phyloP scores from a whole-genome alignment of 1,284 basidiomycete genomes.

The Ustilago vetiveriae region DNA sequence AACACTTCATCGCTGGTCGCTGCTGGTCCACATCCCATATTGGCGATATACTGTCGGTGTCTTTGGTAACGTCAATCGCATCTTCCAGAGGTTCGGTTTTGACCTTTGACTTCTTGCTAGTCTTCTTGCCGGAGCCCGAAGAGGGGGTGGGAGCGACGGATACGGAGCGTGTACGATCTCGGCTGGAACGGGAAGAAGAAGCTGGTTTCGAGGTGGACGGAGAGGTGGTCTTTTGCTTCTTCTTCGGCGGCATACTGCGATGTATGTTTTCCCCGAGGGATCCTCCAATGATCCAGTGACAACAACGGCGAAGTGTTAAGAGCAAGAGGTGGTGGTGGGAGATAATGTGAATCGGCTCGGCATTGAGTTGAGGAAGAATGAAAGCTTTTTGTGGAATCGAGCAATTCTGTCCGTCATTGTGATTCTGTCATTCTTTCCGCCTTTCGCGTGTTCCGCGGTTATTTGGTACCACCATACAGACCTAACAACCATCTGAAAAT shows the following conservation, averaged over 20 bases:
- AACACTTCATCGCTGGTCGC: conserved; percentile 15
- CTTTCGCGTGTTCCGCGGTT: neutral
- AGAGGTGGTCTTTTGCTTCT: conserved; percentile 17
- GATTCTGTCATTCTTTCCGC: too few relatives aligned
- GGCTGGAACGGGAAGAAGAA: conserved; percentile 12
- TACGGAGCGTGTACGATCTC: conserved; percentile 22
- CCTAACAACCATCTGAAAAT: too few relatives aligned
- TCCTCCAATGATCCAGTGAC: too few relatives aligned
- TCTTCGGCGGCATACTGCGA: conserved; percentile 29
- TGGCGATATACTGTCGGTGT: neutral
- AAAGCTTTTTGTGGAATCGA: too few relatives aligned
- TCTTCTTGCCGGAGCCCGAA: neutral
- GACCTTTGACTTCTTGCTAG: neutral
- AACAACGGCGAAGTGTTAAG: too few relatives aligned
- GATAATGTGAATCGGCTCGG: too few relatives aligned
- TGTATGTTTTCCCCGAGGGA: too few relatives aligned
- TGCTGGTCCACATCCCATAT: conserved; percentile 7
- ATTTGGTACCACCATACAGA: too few relatives aligned
- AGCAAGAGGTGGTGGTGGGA: too few relatives aligned
- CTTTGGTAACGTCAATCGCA: neutral
- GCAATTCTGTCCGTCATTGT: too few relatives aligned
- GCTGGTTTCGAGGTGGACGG: neutral
- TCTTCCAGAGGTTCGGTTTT: conserved; percentile 2
- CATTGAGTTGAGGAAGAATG: too few relatives aligned
- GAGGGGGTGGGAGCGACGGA: conserved; percentile 9